Evolutionary conservation across 192 early-diverging fungal species (phyloP), one percentile per base, ranked within the genome.

Genomic region (Rhizoclosmatium globosum): DNA sequence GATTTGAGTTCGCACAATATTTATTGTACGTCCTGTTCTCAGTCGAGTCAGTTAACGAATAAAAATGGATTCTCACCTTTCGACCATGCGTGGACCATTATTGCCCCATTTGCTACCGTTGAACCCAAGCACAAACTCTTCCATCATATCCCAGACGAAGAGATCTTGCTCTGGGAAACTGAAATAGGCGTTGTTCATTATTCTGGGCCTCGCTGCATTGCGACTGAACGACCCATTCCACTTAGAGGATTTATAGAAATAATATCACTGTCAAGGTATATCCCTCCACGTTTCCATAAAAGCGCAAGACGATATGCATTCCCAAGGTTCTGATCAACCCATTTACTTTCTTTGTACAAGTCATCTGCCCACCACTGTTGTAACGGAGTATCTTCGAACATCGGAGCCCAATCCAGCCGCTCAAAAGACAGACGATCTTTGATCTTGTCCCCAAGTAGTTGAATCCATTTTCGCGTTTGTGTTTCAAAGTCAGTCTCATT

Each of bases 191-290:
- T 84, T 84, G 58, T 84, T 84, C 64, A 84, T 67, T 13, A 44
- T 15, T 11, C 74, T 47, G 3, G 41, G 21, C 50, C 68, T 45
- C 79, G 80, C 47, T 78, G 46, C 70, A 72, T 72, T 6, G 48
- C 70, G 38, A 57, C 15, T 56, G 43, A 47, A 2, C 70, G 15
- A 3, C 70, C 70, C 70, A 82, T 61, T 3, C 31, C 68, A 23
- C 65, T 48, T 2, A 84, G 13, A 42, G 81, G 66, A 47, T 82
- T 85, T 21, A 82, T 19, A 11, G 61, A 68, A 76, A 85, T 85
- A 65, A 85, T 85, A 60, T 85, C 83, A 66, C 79, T 31, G 76
- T 85, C 83, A 39, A 85, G 19, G 70, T 85, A 85, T 0, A 80
- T 71, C 2, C 83, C 83, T 3, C 83, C 83, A 3, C 72, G 50